A percentile compares a stretch with the other conserved stretches of the same genome.
Conservation (phyloP, 106 monocot genomes). For the Dendrobium huoshanense region DNA sequence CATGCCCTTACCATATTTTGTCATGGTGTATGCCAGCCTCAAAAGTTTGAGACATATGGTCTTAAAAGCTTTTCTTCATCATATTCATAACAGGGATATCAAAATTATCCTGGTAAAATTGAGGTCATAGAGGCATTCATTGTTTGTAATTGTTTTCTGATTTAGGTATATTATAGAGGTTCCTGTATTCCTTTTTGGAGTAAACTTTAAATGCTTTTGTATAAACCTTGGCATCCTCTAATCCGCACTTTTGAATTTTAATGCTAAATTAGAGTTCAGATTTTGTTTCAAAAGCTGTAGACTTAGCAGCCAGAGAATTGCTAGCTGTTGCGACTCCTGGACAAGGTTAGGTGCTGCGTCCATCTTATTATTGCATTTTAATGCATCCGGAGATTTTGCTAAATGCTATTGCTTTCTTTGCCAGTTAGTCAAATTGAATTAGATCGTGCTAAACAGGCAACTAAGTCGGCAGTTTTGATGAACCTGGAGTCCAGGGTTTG, state of each 20-base stretch:
- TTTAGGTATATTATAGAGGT: neutral
- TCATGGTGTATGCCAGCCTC: too few species aligned
- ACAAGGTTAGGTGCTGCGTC: slow-evolving; percentile 40
- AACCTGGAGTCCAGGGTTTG: slow-evolving; percentile 78
- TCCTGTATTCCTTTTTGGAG: neutral
- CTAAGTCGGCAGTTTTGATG: slow-evolving; percentile 78
- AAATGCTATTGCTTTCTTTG: neutral
- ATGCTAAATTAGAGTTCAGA: slow-evolving; percentile 39
- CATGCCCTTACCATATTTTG: neutral
- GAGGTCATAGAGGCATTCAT: neutral
- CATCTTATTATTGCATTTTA: neutral
- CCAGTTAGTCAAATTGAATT: slow-evolving; percentile 64
- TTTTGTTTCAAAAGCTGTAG: slow-evolving; percentile 72
- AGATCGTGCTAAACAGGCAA: slow-evolving; percentile 71
- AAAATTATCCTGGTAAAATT: neutral
- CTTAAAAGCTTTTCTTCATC: too few species aligned
- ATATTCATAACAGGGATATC: neutral
- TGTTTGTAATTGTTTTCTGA: neutral
- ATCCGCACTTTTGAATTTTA: neutral
- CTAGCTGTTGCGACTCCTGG: slow-evolving; percentile 74
- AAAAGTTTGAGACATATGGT: too few species aligned
- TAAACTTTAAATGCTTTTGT: neutral
- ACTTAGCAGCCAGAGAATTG: slow-evolving; percentile 66
- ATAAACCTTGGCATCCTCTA: neutral
- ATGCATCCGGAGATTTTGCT: neutral